Evolutionary conservation across 2,329 filamentous ascomycete genomes (phyloP).

Genomic region (Pyrenochaeta sp.): DNA sequence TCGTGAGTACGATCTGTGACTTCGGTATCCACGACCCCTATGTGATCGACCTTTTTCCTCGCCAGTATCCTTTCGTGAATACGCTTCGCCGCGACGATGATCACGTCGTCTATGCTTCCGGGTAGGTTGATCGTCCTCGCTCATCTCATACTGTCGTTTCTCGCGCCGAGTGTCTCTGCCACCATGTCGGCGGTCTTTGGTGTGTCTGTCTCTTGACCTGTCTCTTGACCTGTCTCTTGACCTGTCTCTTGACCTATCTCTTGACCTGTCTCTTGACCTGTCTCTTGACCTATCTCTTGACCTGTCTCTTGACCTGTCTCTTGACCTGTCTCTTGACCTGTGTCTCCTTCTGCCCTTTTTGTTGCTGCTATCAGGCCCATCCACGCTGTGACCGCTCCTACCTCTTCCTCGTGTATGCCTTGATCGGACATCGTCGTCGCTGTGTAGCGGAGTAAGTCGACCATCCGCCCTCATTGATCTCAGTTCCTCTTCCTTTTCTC

Average conservation of each 20-base stretch:
- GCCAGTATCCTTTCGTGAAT: conserved; percentile 10
- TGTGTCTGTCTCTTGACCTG: neutral
- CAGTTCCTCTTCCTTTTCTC: conserved; percentile 15
- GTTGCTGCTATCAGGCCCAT: no score
- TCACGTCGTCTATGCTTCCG: conserved; percentile 25
- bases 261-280: conserved; percentile 12
- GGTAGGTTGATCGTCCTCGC: conserved; percentile 15
- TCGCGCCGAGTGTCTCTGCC: conserved; percentile 19
- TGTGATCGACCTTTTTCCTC: conserved; percentile 18
- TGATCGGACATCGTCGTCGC: conserved; percentile 26
- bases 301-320: conserved; percentile 8
- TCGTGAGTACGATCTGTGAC: conserved; percentile 23
- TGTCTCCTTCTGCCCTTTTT: no score
- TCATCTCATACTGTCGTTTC: conserved; percentile 22
- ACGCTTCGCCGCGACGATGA: conserved; percentile 18
- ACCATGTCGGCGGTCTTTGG: conserved; percentile 16
- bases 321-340: conserved; percentile 11
- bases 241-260: conserved; percentile 6
- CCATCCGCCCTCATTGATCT: conserved; percentile 24
- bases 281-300: conserved; percentile 5
- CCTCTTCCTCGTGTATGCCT: conserved; percentile 22
- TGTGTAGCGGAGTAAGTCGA: conserved; percentile 28
- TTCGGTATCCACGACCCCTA: conserved; percentile 15
- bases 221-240: conserved; percentile 15
- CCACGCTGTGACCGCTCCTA: conserved; percentile 22